Base-by-base conservation (phyloP, 441 rosid genomes). In the Brassica hybrid region DNA sequence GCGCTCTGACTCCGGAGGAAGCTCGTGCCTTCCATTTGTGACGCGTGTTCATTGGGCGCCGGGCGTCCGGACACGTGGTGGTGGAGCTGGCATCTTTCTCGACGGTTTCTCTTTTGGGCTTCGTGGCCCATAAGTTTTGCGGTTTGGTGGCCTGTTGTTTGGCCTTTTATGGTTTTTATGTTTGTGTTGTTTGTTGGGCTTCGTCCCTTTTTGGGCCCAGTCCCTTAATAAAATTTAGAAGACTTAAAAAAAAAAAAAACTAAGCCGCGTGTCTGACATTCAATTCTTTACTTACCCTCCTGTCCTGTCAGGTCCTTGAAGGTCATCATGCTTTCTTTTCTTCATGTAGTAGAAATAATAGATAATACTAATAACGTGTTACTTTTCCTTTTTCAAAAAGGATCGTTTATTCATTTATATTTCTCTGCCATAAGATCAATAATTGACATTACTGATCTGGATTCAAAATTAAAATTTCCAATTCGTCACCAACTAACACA, bases 401-500 rank as follows among this genome's bases (percentile, higher is more conserved):
- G 45, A 11, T 50, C 14, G 10, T 72, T 61, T 23, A 56, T 45
- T 17, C 48, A 17, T 63, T 18, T 54, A 32, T 50, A 27, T 18
- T 8, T 8, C 11, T 2, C 34, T 27, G 41, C 23, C 11, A 54
- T 57, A 8, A 57, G 27, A 18, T 57, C 61, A 18, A 18, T 57
- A 19, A 57, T 19, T 57, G 30, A 19, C n/a, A 57, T 57, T 57
- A 18, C 6, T 18, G 61, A 56, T 9, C 27, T 56, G 25, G 6
- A 56, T 56, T 56, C 27, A 56, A 56, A 56, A 56, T 17, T 57
- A 57, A 72, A 71, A 72, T 50, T 48, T 10, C 7, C n/a, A n/a
- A 7, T 52, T 21, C 38, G 27, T 41, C 74, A 60, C 74, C 79
- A 32, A 61, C 74, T 59, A 59, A 45, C 38, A 61, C 50, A 41